Percentiles rank a stretch among this genome's conserved stretches.
These are phyloP conservation scores for Starmerella bombi DNA, from an alignment of 805 yeast species.

Conservation along the genomic window DNA sequence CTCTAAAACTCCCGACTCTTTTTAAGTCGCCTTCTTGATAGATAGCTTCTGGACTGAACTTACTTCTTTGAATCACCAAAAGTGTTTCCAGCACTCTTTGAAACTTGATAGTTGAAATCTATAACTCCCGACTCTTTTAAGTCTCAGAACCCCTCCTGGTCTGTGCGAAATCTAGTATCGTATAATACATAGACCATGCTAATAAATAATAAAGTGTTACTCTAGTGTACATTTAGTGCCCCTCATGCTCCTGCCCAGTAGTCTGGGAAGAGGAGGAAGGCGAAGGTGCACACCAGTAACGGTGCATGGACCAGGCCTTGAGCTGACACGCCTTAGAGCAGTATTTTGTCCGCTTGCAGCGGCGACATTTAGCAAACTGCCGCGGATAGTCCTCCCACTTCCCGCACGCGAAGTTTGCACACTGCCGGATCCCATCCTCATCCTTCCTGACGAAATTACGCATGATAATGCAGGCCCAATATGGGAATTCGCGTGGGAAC, in stretches of 20 bases:
- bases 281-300: conserved; percentile 65
- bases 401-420: conserved; percentile 88
- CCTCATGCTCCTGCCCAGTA: not conserved
- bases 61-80: too few relatives aligned
- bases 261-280: conserved; percentile 4
- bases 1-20: too few relatives aligned
- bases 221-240: not conserved
- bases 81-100: too few relatives aligned
- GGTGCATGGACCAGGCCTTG: conserved; percentile 82
- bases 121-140: too few relatives aligned
- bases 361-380: conserved; percentile 86
- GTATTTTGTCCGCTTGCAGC: conserved; percentile 89
- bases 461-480: conserved; percentile 98
- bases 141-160: too few relatives aligned
- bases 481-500: conserved; percentile 67
- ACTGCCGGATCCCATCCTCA: conserved; percentile 89
- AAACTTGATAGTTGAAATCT: too few relatives aligned
- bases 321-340: conserved; percentile 88
- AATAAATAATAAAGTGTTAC: not conserved
- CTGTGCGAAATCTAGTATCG: too few relatives aligned
- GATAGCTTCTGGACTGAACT: too few relatives aligned
- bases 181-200: too few relatives aligned
- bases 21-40: too few relatives aligned
- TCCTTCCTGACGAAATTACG: conserved; percentile 88
- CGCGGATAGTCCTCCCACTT: conserved; percentile 84